phyloP scores from a whole-genome alignment of 805 yeast genomes.

The Barnettozyma siamensis region DNA sequence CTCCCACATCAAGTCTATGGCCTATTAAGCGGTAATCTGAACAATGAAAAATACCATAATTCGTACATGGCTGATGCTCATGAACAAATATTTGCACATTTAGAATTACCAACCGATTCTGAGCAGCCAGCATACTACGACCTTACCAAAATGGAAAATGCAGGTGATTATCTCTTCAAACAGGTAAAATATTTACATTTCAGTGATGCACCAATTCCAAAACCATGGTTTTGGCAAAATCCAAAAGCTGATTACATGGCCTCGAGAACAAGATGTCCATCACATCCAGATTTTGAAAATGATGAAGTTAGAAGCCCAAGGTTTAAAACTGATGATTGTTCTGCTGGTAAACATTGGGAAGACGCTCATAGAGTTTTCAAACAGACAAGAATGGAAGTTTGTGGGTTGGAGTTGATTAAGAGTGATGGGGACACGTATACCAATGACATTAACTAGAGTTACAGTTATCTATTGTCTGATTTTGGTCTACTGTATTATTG shows the following conservation, averaged over 20 bases:
- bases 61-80: conserved; percentile 40
- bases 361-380: conserved; percentile 12
- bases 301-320: conserved; percentile 7
- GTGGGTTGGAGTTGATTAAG: conserved; percentile 18
- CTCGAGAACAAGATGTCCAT: conserved; percentile 14
- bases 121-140: conserved; percentile 18
- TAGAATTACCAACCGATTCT: conserved; percentile 9
- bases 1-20: conserved; percentile 50
- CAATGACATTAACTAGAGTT: conserved; percentile 14
- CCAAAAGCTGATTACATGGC: conserved; percentile 13
- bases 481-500: too few relatives aligned
- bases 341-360: conserved; percentile 21
- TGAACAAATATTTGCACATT: conserved; percentile 31
- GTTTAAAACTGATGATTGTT: conserved; percentile 14
- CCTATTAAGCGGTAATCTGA: conserved; percentile 45
- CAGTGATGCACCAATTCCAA: conserved; percentile 60
- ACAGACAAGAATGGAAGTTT: conserved; percentile 18
- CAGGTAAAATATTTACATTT: conserved; percentile 49
- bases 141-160: conserved; percentile 9
- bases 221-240: conserved; percentile 48
- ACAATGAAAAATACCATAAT: conserved; percentile 30
- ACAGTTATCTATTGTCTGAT: too few relatives aligned
- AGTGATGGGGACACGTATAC: conserved; percentile 19
- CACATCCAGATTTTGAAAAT: conserved; percentile 11
- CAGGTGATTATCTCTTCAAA: conserved; percentile 18